A percentile compares a stretch with the other conserved stretches of the same genome.
Evolutionary conservation across 106 monocot genomes (phyloP).

Genomic region (Ottelia alismoides): DNA sequence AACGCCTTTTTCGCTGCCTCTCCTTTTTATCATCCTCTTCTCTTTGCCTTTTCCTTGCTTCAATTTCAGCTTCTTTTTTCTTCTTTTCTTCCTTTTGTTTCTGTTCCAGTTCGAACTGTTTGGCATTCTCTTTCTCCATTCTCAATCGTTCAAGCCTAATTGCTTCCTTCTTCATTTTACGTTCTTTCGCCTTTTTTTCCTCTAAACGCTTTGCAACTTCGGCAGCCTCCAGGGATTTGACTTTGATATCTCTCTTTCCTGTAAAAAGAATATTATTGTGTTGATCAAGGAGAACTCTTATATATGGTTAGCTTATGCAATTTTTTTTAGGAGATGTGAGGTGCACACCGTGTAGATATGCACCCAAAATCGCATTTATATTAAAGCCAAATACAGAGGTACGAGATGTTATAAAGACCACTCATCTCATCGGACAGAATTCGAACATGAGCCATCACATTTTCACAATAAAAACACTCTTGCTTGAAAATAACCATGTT

Average conservation of each 20-base stretch:
- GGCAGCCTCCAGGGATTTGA: conserved; percentile 84
- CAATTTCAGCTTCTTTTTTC: conserved; percentile 55
- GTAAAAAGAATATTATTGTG: too few species aligned
- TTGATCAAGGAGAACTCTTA: too few species aligned
- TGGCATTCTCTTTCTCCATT: conserved; percentile 54
- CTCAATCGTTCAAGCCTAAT: conserved; percentile 46
- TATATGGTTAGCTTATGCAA: too few species aligned
- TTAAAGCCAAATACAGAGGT: too few species aligned
- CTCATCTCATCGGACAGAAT: too few species aligned
- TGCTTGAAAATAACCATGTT: too few species aligned
- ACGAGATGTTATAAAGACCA: too few species aligned
- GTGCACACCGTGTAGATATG: too few species aligned
- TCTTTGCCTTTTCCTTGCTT: conserved; percentile 82
- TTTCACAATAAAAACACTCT: too few species aligned
- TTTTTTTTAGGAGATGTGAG: too few species aligned
- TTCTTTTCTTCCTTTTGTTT: conserved; percentile 66
- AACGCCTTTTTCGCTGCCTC: conserved; percentile 45
- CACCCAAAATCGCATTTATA: too few species aligned
- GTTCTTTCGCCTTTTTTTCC: conserved; percentile 68
- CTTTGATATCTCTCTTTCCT: conserved; percentile 85
- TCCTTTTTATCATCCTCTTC: conserved; percentile 67
- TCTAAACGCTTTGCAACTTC: conserved; percentile 71
- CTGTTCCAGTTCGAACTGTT: conserved; percentile 35
- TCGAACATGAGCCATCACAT: too few species aligned
- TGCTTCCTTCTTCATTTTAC: conserved; percentile 71